Evolutionary conservation across 148 eudicot species (phyloP).

Genomic region (Beta vulgaris): DNA sequence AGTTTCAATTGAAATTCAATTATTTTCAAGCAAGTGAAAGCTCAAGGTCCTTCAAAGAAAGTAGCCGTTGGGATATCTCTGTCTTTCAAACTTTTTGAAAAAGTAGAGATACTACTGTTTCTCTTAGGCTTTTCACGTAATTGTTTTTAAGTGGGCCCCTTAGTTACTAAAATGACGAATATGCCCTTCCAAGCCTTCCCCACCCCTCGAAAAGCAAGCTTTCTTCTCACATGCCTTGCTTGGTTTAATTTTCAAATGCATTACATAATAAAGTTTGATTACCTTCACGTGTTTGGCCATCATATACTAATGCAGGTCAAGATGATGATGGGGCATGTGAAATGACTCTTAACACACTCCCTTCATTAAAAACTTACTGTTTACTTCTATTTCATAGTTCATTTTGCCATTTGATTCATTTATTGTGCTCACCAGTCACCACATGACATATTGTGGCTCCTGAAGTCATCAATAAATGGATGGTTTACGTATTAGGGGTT

Average conservation of each 20-base stretch:
- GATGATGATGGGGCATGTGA: background rate
- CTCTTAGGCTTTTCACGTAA: background rate
- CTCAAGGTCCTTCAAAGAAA: slow-evolving; percentile 11
- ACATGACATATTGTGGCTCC: too few relatives aligned
- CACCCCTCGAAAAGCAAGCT: background rate
- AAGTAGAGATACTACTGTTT: background rate
- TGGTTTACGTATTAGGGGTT: too few relatives aligned
- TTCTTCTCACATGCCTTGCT: slow-evolving; percentile 23
- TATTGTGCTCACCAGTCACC: too few relatives aligned
- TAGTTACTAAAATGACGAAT: background rate
- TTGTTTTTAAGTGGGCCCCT: slow-evolving; percentile 1
- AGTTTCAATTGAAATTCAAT: too few relatives aligned
- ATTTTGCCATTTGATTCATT: too few relatives aligned
- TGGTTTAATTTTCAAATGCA: slow-evolving; percentile 1
- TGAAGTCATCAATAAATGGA: too few relatives aligned
- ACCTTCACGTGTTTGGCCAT: slow-evolving; percentile 34
- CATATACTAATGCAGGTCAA: background rate
- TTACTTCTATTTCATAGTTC: too few relatives aligned
- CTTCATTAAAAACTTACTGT: too few relatives aligned
- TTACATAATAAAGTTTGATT: slow-evolving; percentile 17
- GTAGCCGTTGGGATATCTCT: slow-evolving; percentile 34
- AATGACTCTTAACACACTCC: background rate
- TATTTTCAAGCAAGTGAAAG: too few relatives aligned
- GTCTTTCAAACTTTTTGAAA: slow-evolving; percentile 16
- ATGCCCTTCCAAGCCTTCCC: slow-evolving; percentile 13